phyloP scores from a whole-genome alignment of 2,329 filamentous ascomycete genomes.

The Phyllosticta citrichinensis region DNA sequence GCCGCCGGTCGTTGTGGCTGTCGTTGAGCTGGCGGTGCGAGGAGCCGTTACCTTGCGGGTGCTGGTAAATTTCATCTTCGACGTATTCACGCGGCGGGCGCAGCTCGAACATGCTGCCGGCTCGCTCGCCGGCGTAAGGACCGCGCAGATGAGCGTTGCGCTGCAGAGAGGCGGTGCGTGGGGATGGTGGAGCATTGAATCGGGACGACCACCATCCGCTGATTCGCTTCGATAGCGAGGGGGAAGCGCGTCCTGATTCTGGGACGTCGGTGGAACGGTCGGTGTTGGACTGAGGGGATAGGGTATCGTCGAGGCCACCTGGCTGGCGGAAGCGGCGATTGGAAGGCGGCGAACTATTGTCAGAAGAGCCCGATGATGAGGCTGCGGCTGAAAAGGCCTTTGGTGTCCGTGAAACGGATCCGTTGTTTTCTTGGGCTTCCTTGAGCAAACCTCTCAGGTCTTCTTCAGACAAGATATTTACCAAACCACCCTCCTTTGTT shows the following conservation, averaged over 20 bases:
- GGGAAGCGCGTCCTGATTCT: background rate
- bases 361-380: slow-evolving; percentile 19
- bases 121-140: slow-evolving; percentile 18
- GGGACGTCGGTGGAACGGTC: background rate
- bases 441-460: slow-evolving; percentile 34
- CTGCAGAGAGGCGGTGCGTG: slow-evolving; percentile 2
- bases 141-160: slow-evolving; percentile 5
- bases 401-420: slow-evolving; percentile 17
- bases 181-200: slow-evolving; percentile 12
- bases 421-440: slow-evolving; percentile 22
- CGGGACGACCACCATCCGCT: slow-evolving; percentile 29
- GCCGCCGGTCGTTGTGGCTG: background rate
- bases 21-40: slow-evolving; percentile 12
- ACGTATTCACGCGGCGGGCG: slow-evolving; percentile 18
- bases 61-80: slow-evolving; percentile 13
- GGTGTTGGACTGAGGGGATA: background rate
- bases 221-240: slow-evolving; percentile 12
- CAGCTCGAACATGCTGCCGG: slow-evolving; percentile 28
- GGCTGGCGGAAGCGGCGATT: background rate
- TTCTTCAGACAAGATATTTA: slow-evolving; percentile 36
- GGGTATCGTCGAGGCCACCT: background rate
- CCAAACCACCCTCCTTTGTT: slow-evolving; percentile 22
- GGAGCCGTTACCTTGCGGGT: slow-evolving; percentile 11
- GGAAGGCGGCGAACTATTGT: slow-evolving; percentile 19
- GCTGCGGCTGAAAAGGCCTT: slow-evolving; percentile 21